phyloP scores from a whole-genome alignment of 345 rosid genomes.

The Hirschfeldia incana region DNA sequence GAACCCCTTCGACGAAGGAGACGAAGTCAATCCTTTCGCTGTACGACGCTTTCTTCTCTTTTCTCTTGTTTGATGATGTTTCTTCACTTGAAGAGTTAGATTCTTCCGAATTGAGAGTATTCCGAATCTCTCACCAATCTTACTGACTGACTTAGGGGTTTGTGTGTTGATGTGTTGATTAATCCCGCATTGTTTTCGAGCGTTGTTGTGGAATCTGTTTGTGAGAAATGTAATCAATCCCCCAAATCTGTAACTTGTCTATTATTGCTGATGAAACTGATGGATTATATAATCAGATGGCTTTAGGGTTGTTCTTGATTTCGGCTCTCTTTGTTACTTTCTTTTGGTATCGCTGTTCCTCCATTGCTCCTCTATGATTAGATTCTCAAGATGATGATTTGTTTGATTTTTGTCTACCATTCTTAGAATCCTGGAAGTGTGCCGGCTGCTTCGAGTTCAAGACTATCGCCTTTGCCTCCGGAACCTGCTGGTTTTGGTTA shows the following conservation, averaged over 20 bases:
- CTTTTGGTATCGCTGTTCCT: not conserved
- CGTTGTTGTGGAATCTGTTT: no score
- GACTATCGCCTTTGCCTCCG: constrained; percentile 91
- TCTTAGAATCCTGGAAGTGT: constrained; percentile 63
- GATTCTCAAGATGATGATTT: not conserved
- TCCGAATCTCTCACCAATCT: no score
- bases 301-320: not conserved
- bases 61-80: not conserved
- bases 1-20: constrained; percentile 81
- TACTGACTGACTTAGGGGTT: no score
- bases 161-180: no score
- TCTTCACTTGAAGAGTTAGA: not conserved
- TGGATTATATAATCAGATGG: no score
- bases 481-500: constrained; percentile 81
- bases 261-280: no score
- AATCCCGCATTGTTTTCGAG: no score
- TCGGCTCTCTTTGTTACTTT: not conserved
- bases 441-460: constrained; percentile 72
- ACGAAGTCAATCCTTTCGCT: constrained; percentile 87
- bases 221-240: no score
- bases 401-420: not conserved
- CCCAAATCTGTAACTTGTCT: no score
- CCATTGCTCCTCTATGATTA: not conserved
- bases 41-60: constrained; percentile 49
- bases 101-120: no score